A percentile compares a stretch with the other conserved stretches of the same genome.
Evolutionary conservation across 768 basidiomycete genomes (phyloP).

Genomic region (Collybia sordida): DNA sequence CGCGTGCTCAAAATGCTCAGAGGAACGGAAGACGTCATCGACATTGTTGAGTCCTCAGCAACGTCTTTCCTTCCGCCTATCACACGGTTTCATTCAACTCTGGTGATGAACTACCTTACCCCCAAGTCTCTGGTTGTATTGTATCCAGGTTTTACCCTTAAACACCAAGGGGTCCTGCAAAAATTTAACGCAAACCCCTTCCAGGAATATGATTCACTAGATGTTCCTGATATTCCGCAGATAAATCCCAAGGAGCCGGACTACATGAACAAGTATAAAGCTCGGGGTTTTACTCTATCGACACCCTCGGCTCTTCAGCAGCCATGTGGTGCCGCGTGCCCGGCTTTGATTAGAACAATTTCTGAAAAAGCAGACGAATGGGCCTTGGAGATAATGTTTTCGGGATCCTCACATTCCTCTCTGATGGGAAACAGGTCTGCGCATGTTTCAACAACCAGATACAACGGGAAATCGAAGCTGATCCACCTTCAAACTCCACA

Average conservation of each 20-base stretch:
- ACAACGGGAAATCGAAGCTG: neutral
- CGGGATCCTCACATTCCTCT: neutral
- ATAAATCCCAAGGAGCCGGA: neutral
- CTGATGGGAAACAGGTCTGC: neutral
- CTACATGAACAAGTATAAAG: conserved; percentile 10
- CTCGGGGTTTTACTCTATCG: conserved; percentile 9
- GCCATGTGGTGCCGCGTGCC: conserved; percentile 13
- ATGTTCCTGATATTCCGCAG: no score
- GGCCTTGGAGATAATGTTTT: conserved; percentile 2
- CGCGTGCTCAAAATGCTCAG: conserved; percentile 11
- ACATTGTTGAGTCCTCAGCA: conserved; percentile 10
- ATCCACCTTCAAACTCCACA: neutral
- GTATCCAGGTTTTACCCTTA: conserved; percentile 9
- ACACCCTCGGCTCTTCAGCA: conserved; percentile 3
- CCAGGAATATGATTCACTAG: conserved; percentile 4
- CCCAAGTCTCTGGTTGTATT: conserved; percentile 6
- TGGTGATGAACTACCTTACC: conserved; percentile 15
- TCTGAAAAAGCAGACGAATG: conserved; percentile 2
- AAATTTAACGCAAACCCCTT: neutral
- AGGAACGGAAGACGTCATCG: conserved; percentile 3
- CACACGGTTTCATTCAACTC: conserved; percentile 13
- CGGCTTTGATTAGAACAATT: neutral
- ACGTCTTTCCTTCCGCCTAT: conserved; percentile 10
- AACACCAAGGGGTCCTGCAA: conserved; percentile 10
- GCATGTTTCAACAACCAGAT: neutral